These are phyloP conservation scores for Coniella vitis DNA, from an alignment of 2,329 filamentous ascomycete genomes.

Conservation along the genomic window DNA sequence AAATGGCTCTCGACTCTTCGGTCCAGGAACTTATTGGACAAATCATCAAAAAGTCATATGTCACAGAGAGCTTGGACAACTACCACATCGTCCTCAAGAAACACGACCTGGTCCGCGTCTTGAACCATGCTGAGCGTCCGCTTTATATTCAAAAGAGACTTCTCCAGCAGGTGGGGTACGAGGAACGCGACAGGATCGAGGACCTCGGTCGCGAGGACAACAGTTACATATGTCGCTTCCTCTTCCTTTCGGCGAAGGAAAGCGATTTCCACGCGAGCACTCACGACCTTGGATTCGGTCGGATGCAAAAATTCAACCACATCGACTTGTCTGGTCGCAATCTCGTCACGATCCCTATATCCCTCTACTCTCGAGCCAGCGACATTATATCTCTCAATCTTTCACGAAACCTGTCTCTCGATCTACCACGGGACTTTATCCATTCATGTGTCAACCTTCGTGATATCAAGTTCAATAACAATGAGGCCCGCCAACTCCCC, in stretches of 20 bases:
- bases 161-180: slow-evolving; percentile 86
- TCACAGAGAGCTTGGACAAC: slow-evolving; percentile 84
- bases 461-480: slow-evolving; percentile 93
- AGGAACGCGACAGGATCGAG: slow-evolving; percentile 77
- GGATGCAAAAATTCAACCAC: slow-evolving; percentile 86
- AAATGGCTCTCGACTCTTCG: slow-evolving; percentile 73
- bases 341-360: slow-evolving; percentile 89
- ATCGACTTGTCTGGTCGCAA: slow-evolving; percentile 88
- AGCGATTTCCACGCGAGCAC: slow-evolving; percentile 68
- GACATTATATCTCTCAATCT: slow-evolving; percentile 95
- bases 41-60: slow-evolving; percentile 87
- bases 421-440: slow-evolving; percentile 93
- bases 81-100: slow-evolving; percentile 95
- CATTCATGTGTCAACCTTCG: slow-evolving; percentile 85
- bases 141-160: slow-evolving; percentile 87
- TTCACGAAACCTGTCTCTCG: slow-evolving; percentile 83
- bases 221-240: slow-evolving; percentile 92
- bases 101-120: slow-evolving; percentile 78
- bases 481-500: slow-evolving; percentile 82
- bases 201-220: slow-evolving; percentile 96
- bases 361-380: slow-evolving; percentile 79
- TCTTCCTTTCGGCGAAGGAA: slow-evolving; percentile 84
- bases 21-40: slow-evolving; percentile 84
- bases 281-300: slow-evolving; percentile 74
- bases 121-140: slow-evolving; percentile 72